A percentile compares a stretch with the other conserved stretches of the same genome.
phyloP scores from a whole-genome alignment of 2,329 filamentous ascomycete species.

The Pseudocercospora ulei region DNA sequence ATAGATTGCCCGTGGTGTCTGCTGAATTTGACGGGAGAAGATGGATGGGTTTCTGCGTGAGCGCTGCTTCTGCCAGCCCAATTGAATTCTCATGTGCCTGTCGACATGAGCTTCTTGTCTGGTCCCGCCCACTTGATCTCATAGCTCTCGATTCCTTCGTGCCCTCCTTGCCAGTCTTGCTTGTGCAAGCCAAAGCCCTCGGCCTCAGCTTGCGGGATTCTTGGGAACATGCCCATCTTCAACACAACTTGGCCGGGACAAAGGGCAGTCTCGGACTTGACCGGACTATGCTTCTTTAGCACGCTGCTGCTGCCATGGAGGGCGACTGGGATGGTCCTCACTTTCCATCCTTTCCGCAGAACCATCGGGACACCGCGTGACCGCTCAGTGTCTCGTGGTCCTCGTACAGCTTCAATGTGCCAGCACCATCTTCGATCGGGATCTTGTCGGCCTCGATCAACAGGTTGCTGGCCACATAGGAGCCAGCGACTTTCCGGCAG shows the following conservation, averaged over 20 bases:
- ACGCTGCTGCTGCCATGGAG: no score
- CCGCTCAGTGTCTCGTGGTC: slow-evolving; percentile 43
- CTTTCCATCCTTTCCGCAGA: slow-evolving; percentile 42
- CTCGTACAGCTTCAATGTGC: slow-evolving; percentile 40
- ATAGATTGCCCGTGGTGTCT: no score
- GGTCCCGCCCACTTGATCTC: slow-evolving; percentile 37
- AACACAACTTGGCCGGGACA: slow-evolving; percentile 41
- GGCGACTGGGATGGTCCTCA: slow-evolving; percentile 32
- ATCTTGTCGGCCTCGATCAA: slow-evolving; percentile 41
- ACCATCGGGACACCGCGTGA: slow-evolving; percentile 39
- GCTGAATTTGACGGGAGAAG: no score
- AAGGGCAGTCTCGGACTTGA: slow-evolving; percentile 39
- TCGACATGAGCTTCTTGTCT: slow-evolving; percentile 30
- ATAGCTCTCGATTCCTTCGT: slow-evolving; percentile 35
- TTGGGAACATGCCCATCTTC: slow-evolving; percentile 45
- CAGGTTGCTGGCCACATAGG: slow-evolving; percentile 37
- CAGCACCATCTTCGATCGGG: slow-evolving; percentile 39
- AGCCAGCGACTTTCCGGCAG: slow-evolving; percentile 44
- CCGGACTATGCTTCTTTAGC: no score
- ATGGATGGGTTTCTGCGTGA: no score
- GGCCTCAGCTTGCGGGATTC: slow-evolving; percentile 41
- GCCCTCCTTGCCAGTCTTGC: slow-evolving; percentile 39
- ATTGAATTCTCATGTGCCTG: slow-evolving; percentile 10
- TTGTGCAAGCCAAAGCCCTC: slow-evolving; percentile 41
- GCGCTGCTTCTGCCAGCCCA: no score